Percentiles rank a stretch among this genome's conserved stretches.
Conservation (phyloP, 1,139 yeast species). For the Entelexis sorbosivorans region DNA sequence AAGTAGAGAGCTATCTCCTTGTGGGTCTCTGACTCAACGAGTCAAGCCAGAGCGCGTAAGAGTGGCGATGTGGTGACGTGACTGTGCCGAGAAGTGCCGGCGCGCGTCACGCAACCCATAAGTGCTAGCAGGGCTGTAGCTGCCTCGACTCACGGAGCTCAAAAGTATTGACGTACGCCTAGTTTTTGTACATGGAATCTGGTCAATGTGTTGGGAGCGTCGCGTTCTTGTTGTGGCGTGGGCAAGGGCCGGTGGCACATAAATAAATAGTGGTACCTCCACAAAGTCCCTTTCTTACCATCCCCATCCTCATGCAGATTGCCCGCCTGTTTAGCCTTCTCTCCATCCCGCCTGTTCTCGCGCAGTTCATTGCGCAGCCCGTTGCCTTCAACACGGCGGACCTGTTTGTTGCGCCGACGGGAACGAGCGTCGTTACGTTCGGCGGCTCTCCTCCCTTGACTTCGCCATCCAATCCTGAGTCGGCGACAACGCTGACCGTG, state of each 20-base stretch:
- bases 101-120: no score
- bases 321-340: neutral
- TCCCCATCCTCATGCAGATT: neutral
- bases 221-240: neutral
- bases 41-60: no score
- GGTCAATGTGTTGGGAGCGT: no score
- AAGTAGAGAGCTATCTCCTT: no score
- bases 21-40: no score
- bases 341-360: neutral
- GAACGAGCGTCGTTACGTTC: constrained; percentile 6
- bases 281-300: no score
- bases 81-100: no score
- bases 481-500: neutral
- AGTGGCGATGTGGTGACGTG: no score
- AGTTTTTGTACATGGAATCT: no score
- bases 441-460: neutral
- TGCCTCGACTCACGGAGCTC: no score
- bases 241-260: constrained; percentile 1
- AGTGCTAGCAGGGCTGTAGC: no score
- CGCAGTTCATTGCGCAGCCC: constrained; percentile 15
- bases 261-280: neutral
- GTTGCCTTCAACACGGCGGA: constrained; percentile 11
- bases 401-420: constrained; percentile 8
- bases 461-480: neutral
- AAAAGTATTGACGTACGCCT: no score